Base-by-base conservation (phyloP, 352 stramenopile species). In the Phytopythium boreale region DNA sequence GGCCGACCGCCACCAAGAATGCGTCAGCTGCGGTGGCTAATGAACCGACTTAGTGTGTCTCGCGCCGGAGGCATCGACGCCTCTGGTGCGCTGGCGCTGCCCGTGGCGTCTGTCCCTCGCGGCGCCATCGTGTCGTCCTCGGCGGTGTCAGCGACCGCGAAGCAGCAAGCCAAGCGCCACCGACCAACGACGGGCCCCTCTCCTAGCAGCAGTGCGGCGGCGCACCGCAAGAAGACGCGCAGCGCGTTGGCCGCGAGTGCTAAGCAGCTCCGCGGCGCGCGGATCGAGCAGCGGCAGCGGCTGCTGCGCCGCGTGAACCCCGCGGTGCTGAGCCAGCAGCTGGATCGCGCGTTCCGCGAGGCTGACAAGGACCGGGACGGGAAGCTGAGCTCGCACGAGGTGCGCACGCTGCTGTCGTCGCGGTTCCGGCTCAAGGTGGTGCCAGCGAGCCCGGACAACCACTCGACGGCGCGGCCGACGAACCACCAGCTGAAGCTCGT, bases 281-380 rank as follows among this genome's bases (percentile, higher is more conserved):
- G n/a, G 22, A 60, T 60, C 22, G 55, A 60, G 10, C 56, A 62
- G 56, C 56, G 56, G 20, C 39, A 62, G 24, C 41, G 39, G 17
- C 39, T 62, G 24, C 41, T 62, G 27, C 22, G 27, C 20, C 56
- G 56, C 19, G 56, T 62, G 37, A 51, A 62, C 43, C 39, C 56
- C 7, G 56, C 39, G 26, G 56, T 34, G 15, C 59, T 63, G 46
- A 80, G 79, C 47, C 76, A 89, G 53, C 77, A 92, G 67, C 72
- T 93, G 26, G 81, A 92, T 20, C 72, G 79, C 20, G 72, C 89
- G 47, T 88, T 93, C 50, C 72, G 71, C 31, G 77, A 88, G 46
- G 85, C 84, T 22, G 81, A 94, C 67, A 87, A 83, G 22, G 82
- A 92, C 61, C 75, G 77, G 20, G 82, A 90, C 65, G 83, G 83